Evolutionary conservation across 495 filamentous ascomycete genomes (phyloP), one percentile per base, ranked within the genome.

Genomic region (Aspergillus carlsbadensis): DNA sequence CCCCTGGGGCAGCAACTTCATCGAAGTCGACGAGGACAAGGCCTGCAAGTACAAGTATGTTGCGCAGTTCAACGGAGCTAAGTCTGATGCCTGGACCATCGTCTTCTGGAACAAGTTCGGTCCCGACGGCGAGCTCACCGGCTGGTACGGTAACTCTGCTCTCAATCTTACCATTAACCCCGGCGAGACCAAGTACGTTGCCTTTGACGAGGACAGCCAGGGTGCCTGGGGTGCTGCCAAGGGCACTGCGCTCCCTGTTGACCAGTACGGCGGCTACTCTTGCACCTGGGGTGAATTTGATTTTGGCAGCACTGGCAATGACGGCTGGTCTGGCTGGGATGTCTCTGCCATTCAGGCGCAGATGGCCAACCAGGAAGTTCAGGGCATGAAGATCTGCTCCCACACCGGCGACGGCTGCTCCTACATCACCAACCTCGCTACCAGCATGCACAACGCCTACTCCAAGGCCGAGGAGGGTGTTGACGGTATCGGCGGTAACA

Each of bases 1-100:
- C 48, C 78, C 81, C 13, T 80, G 79, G 67, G 80, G 80, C 34
- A 76, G 75, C 67, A 84, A 84, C 66, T 78, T 84, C 55, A 73
- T 74, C 53, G 65, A 72, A 44, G 70, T 82, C 35, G 20, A 43
- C 47, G 70, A 71, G 29, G 52, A 59, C 43, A 59, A 57, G 15
- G 72, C 74, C 52, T 65, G 64, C 60, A 52, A 70, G 43, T 74
- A 81, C 63, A 65, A 75, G 43, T 72, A 79, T 69, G 77, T 80
- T 48, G 59, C 73, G 56, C 72, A 68, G 10, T 73, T 82, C 62
- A 65, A 68, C 51, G 80, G 79, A 48, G 69, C 62, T 40, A 49
- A 70, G 52, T 48, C 42, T 17, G 66, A 70, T 13, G 33, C 65
- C 57, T 77, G 77, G 66, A 74, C 68, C 36, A 64, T 82, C 43